These are phyloP conservation scores for Colletotrichum filicis DNA, from an alignment of 2,329 filamentous ascomycete species.

Conservation along the genomic window DNA sequence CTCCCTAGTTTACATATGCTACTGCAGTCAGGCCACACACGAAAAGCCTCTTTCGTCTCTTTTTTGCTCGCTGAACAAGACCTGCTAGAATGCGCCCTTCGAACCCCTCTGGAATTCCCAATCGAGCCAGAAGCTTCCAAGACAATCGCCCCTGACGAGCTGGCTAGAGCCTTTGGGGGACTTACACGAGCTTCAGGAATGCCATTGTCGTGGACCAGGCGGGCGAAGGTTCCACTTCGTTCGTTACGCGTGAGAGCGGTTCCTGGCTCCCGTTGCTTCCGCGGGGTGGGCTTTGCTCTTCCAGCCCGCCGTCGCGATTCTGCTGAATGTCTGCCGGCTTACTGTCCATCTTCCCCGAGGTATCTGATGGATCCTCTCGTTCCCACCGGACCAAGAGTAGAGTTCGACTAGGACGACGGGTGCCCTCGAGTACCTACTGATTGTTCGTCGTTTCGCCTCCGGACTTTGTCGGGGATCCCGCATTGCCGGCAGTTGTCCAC, in stretches of 20 bases:
- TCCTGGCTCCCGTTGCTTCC: not conserved
- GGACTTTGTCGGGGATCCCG: not conserved
- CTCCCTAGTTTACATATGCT: not conserved
- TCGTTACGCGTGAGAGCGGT: not conserved
- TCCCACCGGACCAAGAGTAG: not conserved
- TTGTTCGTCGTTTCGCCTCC: not conserved
- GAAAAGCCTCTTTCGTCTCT: not conserved
- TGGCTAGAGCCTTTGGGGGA: too few relatives aligned
- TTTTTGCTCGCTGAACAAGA: not conserved
- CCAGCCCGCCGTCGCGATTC: constrained; percentile 19
- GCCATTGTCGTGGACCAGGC: not conserved
- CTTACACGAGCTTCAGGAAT: constrained; percentile 7
- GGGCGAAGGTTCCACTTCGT: not conserved
- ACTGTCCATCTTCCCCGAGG: not conserved
- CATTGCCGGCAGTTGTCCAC: not conserved
- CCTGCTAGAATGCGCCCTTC: not conserved
- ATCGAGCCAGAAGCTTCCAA: not conserved
- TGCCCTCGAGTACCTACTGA: not conserved
- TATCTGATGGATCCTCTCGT: not conserved
- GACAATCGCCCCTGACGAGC: not conserved
- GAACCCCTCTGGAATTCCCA: not conserved
- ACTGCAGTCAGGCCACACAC: not conserved
- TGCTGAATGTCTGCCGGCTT: constrained; percentile 11
- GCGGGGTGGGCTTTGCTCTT: not conserved
- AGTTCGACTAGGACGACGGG: not conserved